These are phyloP conservation scores for Penicillium sp. DNA, from an alignment of 2,329 filamentous ascomycete genomes.

Conservation along the genomic window DNA sequence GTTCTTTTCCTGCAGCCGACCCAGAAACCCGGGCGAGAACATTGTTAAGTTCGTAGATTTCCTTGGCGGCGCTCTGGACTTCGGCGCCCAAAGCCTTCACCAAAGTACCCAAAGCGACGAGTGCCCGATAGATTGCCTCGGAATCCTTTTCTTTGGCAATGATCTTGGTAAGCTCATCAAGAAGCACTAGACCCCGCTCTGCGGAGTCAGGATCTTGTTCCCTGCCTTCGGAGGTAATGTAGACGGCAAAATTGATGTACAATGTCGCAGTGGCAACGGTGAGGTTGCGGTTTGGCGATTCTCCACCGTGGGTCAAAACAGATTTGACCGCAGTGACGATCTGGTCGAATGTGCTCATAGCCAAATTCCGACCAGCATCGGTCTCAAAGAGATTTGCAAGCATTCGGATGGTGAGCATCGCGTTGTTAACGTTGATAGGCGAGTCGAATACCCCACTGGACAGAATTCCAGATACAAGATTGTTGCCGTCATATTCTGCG, in stretches of 20 bases:
- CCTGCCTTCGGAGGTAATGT: constrained; percentile 56
- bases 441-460: constrained; percentile 58
- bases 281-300: constrained; percentile 69
- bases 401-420: constrained; percentile 80
- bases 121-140: constrained; percentile 77
- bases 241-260: constrained; percentile 80
- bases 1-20: constrained; percentile 55
- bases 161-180: constrained; percentile 63
- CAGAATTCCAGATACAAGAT: constrained; percentile 62
- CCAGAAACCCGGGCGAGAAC: constrained; percentile 50
- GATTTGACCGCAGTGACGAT: constrained; percentile 64
- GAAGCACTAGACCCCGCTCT: constrained; percentile 52
- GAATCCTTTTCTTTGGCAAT: constrained; percentile 68
- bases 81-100: constrained; percentile 59
- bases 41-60: constrained; percentile 54
- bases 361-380: constrained; percentile 65
- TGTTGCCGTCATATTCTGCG: constrained; percentile 54
- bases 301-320: constrained; percentile 55
- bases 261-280: constrained; percentile 78
- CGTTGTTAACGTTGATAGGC: constrained; percentile 70
- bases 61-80: constrained; percentile 58
- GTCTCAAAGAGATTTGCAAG: constrained; percentile 83
- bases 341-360: constrained; percentile 58
- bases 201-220: constrained; percentile 42
- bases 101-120: constrained; percentile 82